A percentile compares a stretch with the other conserved stretches of the same genome.
Conservation (phyloP, 129 eudicot genomes). For the Pittosporum tobira region DNA sequence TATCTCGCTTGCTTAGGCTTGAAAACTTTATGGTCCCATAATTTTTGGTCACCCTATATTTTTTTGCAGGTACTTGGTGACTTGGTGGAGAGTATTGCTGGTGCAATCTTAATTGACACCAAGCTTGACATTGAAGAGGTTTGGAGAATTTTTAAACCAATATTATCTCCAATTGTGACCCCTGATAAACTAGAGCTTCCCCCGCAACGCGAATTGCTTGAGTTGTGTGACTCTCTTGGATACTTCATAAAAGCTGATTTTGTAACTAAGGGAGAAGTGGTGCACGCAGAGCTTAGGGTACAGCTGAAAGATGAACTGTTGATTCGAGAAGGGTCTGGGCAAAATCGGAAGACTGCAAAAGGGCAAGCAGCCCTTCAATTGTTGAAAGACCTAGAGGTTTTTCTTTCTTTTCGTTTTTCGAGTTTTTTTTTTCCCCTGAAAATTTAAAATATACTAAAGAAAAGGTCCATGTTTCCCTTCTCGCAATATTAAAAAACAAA, state of each 20-base stretch:
- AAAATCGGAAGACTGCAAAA: conserved; percentile 56
- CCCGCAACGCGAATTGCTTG: conserved; percentile 69
- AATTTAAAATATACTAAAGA: not conserved
- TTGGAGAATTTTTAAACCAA: conserved; percentile 65
- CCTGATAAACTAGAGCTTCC: conserved; percentile 90
- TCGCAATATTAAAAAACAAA: not conserved
- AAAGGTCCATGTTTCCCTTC: no score
- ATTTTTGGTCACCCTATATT: not conserved
- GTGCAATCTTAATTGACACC: conserved; percentile 75
- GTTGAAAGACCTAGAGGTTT: conserved; percentile 65
- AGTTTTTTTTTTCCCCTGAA: not conserved
- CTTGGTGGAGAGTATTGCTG: conserved; percentile 82
- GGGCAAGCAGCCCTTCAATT: conserved; percentile 74
- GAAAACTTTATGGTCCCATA: not conserved
- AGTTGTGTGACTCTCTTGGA: conserved; percentile 79
- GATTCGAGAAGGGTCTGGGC: conserved; percentile 48
- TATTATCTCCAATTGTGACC: conserved; percentile 84
- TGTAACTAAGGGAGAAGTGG: conserved; percentile 24
- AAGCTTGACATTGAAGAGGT: conserved; percentile 66
- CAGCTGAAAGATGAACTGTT: conserved; percentile 62
- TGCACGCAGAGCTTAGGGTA: conserved; percentile 44
- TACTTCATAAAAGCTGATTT: conserved; percentile 54
- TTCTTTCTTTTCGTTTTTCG: not conserved
- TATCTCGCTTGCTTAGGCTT: conserved; percentile 1
- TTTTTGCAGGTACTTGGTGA: conserved; percentile 73